Evolutionary conservation across 176 grass and related monocot genomes (phyloP), one percentile per base, ranked within the genome.

Genomic region (Elaeis guineensis): DNA sequence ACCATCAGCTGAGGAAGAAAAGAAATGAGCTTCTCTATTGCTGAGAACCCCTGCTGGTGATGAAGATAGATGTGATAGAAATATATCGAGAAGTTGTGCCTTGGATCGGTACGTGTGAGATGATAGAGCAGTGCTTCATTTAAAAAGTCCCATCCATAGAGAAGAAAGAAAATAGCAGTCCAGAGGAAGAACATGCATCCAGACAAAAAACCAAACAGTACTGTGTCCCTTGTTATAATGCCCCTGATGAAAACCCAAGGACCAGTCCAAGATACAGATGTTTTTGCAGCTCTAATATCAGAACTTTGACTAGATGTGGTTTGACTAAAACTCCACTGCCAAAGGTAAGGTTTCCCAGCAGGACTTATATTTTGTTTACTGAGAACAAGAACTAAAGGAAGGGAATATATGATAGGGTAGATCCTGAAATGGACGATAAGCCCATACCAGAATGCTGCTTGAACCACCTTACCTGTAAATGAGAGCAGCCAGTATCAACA

Each of bases 1-100:
- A 97, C 81, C 0, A 97, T 81, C 77, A 89, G 63, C 62, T 97
- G 93, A 3, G 93, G 93, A 14, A 91, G 72, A 77, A 97, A 97
- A 5, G 93, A 97, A 61, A 73, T 72, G 4, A 97, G 76, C 72
- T 82, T 91, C 66, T 85, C 81, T 69, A 79, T 69, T 52, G 59
- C 65, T 50, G 87, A 89, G 84, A 91, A 91, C 9, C 87, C 87
- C 59, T 88, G 82, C 50, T 91, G 84, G 73, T 97, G 87, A 61
- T 89, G 73, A 25, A 97, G 80, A 83, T 97, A 97, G 71, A 97
- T 85, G 60, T 91, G 81, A 58, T 97, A 90, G 51, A 96, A 96
- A 65, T 96, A 96, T 69, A 96, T 85, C 2, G 86, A 96, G 69
- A 96, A 96, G 75, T 90, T 96, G 55, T 96, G 91, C 23, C 93